Percentiles rank a stretch among this genome's conserved stretches.
These are phyloP conservation scores for Alternaria triticina DNA, from an alignment of 2,329 filamentous ascomycete genomes.

Conservation along the genomic window DNA sequence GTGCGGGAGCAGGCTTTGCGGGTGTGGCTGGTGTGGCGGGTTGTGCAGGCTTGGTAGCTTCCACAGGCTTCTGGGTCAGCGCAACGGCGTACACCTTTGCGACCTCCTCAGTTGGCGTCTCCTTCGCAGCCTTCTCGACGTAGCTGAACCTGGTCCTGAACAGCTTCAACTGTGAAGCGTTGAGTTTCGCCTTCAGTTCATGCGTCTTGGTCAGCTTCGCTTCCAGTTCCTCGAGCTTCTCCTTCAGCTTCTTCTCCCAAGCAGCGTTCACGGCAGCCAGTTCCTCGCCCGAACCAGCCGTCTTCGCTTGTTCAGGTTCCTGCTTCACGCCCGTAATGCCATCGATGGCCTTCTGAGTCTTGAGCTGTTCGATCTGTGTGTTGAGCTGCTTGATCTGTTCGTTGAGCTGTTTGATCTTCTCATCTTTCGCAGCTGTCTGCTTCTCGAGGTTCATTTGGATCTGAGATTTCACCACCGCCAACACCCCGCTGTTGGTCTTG, in stretches of 20 bases:
- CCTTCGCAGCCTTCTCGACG: conserved; percentile 80
- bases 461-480: conserved; percentile 11
- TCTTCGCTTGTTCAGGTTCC: conserved; percentile 17
- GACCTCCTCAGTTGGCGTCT: conserved; percentile 84
- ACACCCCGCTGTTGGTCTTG: conserved; percentile 9
- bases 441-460: conserved; percentile 14
- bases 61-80: conserved; percentile 63
- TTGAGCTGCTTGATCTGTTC: conserved; percentile 20
- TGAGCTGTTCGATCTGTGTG: conserved; percentile 16
- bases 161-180: conserved; percentile 66
- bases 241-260: conserved; percentile 47
- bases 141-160: conserved; percentile 76
- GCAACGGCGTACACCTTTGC: conserved; percentile 87
- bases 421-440: not conserved
- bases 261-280: conserved; percentile 35
- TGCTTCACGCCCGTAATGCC: conserved; percentile 13
- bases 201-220: conserved; percentile 65
- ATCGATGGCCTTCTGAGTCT: conserved; percentile 16
- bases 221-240: conserved; percentile 43
- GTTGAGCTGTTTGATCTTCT: conserved; percentile 6
- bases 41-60: conserved; percentile 21
- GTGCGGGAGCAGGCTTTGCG: conserved; percentile 14
- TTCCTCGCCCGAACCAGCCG: conserved; percentile 24
- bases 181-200: conserved; percentile 73
- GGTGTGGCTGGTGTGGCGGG: conserved; percentile 29